Base-by-base conservation (phyloP, 495 filamentous ascomycete genomes). In the Penicillium ucsense region DNA sequence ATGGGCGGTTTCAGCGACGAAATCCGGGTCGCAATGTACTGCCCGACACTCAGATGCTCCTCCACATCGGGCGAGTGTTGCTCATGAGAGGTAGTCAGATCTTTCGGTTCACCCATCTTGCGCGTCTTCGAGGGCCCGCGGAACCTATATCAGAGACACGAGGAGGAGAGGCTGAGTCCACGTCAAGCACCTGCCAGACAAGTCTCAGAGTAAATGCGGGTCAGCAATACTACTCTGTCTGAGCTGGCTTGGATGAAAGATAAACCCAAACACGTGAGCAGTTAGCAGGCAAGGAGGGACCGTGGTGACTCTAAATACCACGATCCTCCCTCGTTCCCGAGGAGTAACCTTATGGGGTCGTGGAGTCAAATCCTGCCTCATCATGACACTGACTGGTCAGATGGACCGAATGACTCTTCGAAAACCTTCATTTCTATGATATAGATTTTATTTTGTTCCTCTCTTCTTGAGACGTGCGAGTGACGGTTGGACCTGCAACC, bases 1-100 rank as follows among this genome's bases (percentile, higher is more conserved):
- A 91, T 85, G 0, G 86, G 81, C 35, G 89, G 89, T 57, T 79
- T 79, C 37, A 95, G 72, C 5, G 83, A 78, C 0, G 83, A 70
- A 41, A 95, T 49, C 33, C 89, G 83, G 27, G 89, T 89, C 8
- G 71, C 64, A 30, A 86, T 55, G 57, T 94, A 94, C 40, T 69
- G 65, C 12, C 70, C 67, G 6, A 70, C 51, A n/a, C 74, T 76
- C 74, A 84, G 82, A 39, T 71, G 45, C 37, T 70, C 57, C 36
- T 68, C 61, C 10, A 68, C 51, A 29, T 61, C 58, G 9, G 66
- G 51, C 44, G 51, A 55, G 38, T 34, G 6, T 11, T 41, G 39
- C 39, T 12, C 27, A 6, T 37, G 10, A 6, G 35, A 37, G 8
- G 38, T 39, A 27, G 41, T 20, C 6, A 43, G 42, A 28, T 49